These are phyloP conservation scores for Saccharomyces hybrid DNA, from an alignment of 1,139 yeast genomes.

Conservation along the genomic window DNA sequence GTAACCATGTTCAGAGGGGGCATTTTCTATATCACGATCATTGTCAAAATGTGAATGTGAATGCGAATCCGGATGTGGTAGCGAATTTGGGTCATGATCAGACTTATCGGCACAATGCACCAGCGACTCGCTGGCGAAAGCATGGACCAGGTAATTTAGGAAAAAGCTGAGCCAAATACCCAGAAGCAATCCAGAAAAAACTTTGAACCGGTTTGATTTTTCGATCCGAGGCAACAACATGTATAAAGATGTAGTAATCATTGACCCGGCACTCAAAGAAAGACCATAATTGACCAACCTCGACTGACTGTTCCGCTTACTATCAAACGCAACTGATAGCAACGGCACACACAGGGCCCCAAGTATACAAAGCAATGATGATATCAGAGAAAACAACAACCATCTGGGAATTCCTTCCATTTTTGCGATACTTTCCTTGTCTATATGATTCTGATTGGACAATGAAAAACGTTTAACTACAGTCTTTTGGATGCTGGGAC, in stretches of 20 bases:
- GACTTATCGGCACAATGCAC: constrained; percentile 72
- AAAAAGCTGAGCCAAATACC: constrained; percentile 57
- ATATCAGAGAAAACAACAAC: constrained; percentile 24
- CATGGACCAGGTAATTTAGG: constrained; percentile 60
- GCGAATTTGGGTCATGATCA: constrained; percentile 19
- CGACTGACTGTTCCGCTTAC: constrained; percentile 17
- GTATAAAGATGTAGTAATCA: constrained; percentile 68
- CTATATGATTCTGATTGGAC: not conserved
- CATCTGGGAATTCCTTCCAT: constrained; percentile 23
- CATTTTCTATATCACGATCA: constrained; percentile 7
- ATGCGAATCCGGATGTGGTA: constrained; percentile 12
- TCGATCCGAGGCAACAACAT: constrained; percentile 63
- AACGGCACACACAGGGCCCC: constrained; percentile 31
- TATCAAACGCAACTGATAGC: constrained; percentile 15
- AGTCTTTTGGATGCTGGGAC: not conserved
- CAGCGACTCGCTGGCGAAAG: constrained; percentile 70
- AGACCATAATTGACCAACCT: constrained; percentile 31
- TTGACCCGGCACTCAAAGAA: constrained; percentile 63
- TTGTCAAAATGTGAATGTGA: constrained; percentile 12
- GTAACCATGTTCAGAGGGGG: not conserved
- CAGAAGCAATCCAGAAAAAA: constrained; percentile 44
- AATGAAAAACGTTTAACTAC: not conserved
- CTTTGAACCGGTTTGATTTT: constrained; percentile 35
- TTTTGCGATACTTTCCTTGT: not conserved
- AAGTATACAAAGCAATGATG: constrained; percentile 28